Evolutionary conservation across 2,329 filamentous ascomycete species (phyloP).

Genomic region (Neoascochyta sp.): DNA sequence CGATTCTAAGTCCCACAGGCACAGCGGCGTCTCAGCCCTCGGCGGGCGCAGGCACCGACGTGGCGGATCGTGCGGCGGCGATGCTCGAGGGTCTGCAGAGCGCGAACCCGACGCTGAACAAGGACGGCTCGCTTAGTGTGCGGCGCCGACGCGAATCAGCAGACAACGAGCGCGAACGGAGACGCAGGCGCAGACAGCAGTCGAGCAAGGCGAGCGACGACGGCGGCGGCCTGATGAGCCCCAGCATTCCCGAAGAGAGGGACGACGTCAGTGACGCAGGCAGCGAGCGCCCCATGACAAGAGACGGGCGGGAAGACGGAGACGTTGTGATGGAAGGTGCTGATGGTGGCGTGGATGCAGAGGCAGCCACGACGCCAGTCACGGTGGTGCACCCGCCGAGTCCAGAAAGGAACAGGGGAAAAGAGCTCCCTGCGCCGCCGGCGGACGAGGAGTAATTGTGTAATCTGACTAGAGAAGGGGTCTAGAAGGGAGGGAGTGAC

Average conservation of each 20-base stretch:
- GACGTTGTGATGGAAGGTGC: slow-evolving; percentile 9
- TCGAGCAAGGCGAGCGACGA: slow-evolving; percentile 31
- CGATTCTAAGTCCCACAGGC: slow-evolving; percentile 36
- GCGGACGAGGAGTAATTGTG: slow-evolving; percentile 20
- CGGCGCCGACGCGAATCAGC: slow-evolving; percentile 69
- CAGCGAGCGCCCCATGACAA: slow-evolving; percentile 6
- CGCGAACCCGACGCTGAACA: slow-evolving; percentile 53
- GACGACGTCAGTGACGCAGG: slow-evolving; percentile 10
- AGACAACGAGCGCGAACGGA: slow-evolving; percentile 70
- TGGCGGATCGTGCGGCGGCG: slow-evolving; percentile 79
- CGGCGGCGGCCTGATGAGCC: slow-evolving; percentile 32
- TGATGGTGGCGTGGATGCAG: slow-evolving; percentile 3
- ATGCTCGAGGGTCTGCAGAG: slow-evolving; percentile 79
- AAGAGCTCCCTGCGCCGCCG: slow-evolving; percentile 30
- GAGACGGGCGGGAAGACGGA: slow-evolving; percentile 10
- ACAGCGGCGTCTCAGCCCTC: too few species aligned
- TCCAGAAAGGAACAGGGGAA: slow-evolving; percentile 27
- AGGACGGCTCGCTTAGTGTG: slow-evolving; percentile 47
- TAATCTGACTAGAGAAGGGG: too few species aligned
- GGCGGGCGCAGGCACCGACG: slow-evolving; percentile 52
- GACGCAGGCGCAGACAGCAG: slow-evolving; percentile 55
- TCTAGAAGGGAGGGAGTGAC: too few species aligned
- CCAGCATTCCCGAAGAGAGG: slow-evolving; percentile 31
- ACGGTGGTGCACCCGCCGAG: slow-evolving; percentile 39
- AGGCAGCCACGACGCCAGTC: slow-evolving; percentile 23